Evolutionary conservation across 2,329 filamentous ascomycete species (phyloP).

Genomic region (Sclerotinia minor): DNA sequence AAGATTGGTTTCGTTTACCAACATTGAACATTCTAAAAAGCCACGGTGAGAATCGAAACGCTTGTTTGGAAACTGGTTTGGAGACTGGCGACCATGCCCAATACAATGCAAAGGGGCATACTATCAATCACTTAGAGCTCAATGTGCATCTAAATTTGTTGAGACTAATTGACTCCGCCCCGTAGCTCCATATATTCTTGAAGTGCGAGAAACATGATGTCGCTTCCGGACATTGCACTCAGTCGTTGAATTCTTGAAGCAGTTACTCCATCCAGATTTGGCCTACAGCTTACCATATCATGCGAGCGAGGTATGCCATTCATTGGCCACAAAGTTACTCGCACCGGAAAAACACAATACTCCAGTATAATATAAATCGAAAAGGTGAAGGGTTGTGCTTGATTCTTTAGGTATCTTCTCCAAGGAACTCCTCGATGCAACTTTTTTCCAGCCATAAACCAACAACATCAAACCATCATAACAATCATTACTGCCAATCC

Average conservation of each 20-base stretch:
- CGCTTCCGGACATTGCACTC: no score
- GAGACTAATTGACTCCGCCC: not conserved
- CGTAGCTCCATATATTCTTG: not conserved
- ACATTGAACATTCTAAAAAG: not conserved
- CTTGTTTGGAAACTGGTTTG: not conserved
- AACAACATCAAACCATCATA: constrained; percentile 1
- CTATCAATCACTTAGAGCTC: not conserved
- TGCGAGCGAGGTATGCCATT: not conserved
- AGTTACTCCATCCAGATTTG: not conserved
- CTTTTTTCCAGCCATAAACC: not conserved
- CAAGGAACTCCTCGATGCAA: constrained; percentile 4
- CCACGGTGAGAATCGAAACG: not conserved
- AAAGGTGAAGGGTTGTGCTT: not conserved
- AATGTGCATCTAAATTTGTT: not conserved
- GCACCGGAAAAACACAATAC: not conserved
- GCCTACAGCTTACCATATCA: not conserved
- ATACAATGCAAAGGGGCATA: not conserved
- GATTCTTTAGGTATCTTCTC: constrained; percentile 16
- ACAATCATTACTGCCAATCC: not conserved
- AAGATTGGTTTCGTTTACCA: not conserved
- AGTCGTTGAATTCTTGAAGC: not conserved
- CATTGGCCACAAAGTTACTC: not conserved
- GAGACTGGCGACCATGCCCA: not conserved
- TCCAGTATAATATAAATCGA: not conserved
- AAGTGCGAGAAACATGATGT: not conserved